A percentile compares a stretch with the other conserved stretches of the same genome.
These are phyloP conservation scores for Glycine latifolia DNA, from an alignment of 306 rosid genomes.

Conservation along the genomic window DNA sequence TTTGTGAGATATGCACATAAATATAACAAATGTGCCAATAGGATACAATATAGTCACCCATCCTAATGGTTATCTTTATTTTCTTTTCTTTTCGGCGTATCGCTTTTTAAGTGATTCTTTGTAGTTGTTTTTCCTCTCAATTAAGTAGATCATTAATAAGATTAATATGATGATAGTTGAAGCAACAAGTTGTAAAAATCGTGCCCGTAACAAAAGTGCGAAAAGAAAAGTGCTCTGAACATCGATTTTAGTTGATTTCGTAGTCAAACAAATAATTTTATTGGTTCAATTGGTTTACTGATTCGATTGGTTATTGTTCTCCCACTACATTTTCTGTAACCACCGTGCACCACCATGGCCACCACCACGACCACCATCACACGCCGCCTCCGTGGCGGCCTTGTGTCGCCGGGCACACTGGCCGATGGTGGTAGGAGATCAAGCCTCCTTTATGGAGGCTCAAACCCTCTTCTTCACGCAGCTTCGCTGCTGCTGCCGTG, in stretches of 20 bases:
- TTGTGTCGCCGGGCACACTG: no score
- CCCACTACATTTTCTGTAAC: no score
- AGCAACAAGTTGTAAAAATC: constrained; percentile 30
- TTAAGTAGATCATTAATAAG: neutral
- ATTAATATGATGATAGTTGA: constrained; percentile 5
- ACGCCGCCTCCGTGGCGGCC: no score
- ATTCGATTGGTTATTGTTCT: neutral
- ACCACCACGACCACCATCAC: no score
- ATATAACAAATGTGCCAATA: constrained; percentile 12
- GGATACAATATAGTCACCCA: neutral
- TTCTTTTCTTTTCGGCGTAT: constrained; percentile 29
- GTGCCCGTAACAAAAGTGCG: neutral
- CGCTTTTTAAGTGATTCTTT: constrained; percentile 12
- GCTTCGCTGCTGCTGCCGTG: no score
- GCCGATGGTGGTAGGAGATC: no score
- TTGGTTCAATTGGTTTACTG: neutral
- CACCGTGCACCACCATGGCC: no score
- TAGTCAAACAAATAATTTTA: no score
- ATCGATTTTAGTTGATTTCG: no score
- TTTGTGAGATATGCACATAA: neutral
- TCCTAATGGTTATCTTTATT: constrained; percentile 7
- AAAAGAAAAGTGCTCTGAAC: no score
- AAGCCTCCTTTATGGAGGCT: no score
- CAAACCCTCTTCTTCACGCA: no score
- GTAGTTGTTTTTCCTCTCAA: neutral